Percentiles rank a stretch among this genome's conserved stretches.
Conservation (phyloP, 805 yeast species). For the Candida palmyrensis region DNA sequence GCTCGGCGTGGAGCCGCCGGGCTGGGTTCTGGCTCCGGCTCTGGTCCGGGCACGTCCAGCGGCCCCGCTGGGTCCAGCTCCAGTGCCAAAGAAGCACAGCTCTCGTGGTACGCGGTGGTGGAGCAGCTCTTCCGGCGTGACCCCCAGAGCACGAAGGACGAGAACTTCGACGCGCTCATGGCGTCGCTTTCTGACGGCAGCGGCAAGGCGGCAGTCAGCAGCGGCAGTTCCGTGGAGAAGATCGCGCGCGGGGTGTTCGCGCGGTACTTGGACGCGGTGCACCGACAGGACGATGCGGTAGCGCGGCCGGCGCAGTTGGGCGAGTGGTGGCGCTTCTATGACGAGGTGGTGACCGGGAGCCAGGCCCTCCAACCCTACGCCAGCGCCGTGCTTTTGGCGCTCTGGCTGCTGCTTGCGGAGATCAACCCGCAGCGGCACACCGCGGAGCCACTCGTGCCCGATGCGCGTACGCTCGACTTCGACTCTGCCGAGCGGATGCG, state of each 20-base stretch:
- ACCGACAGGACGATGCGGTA: slow-evolving; percentile 57
- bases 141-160: slow-evolving; percentile 39
- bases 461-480: slow-evolving; percentile 30
- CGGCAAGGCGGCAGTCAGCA: slow-evolving; percentile 31
- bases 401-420: slow-evolving; percentile 62
- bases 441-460: slow-evolving; percentile 23
- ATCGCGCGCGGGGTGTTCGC: slow-evolving; percentile 71
- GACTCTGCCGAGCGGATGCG: slow-evolving; percentile 33
- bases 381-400: slow-evolving; percentile 53
- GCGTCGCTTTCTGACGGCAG: slow-evolving; percentile 39
- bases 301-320: slow-evolving; percentile 54
- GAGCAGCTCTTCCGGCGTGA: slow-evolving; percentile 56
- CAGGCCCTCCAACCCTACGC: slow-evolving; percentile 50
- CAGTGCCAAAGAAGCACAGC: slow-evolving; percentile 51
- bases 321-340: slow-evolving; percentile 77
- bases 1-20: slow-evolving; percentile 11
- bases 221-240: slow-evolving; percentile 48
- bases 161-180: slow-evolving; percentile 34
- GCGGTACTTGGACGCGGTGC: slow-evolving; percentile 53
- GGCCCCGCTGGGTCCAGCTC: slow-evolving; percentile 9
- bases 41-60: no score
- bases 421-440: slow-evolving; percentile 29
- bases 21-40: slow-evolving; percentile 4
- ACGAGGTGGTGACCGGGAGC: slow-evolving; percentile 37
- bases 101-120: slow-evolving; percentile 65